Conservation (phyloP, 768 basidiomycete genomes). For the Russula earlei region DNA sequence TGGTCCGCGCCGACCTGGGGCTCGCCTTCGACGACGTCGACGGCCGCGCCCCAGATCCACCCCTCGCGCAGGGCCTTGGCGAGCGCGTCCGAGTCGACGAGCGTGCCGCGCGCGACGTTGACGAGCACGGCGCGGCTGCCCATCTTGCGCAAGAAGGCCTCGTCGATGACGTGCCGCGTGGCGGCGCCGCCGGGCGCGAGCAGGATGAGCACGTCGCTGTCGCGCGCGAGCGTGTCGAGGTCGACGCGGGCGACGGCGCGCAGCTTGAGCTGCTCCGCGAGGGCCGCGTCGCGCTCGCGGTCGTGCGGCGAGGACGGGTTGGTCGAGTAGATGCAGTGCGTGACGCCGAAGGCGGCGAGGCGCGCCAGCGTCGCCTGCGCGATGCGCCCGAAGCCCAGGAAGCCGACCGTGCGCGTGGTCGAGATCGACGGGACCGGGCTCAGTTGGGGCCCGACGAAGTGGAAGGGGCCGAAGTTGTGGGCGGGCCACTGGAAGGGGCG, state of each 20-base stretch:
- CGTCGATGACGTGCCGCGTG: conserved; percentile 68
- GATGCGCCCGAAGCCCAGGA: conserved; percentile 94
- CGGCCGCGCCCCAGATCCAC: conserved; percentile 85
- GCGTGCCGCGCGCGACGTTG: conserved; percentile 75
- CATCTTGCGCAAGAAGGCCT: conserved; percentile 70
- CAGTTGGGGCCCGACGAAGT: conserved; percentile 76
- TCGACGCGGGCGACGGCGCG: conserved; percentile 45
- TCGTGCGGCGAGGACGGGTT: conserved; percentile 44
- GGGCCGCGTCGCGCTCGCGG: conserved; percentile 30
- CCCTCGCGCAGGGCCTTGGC: conserved; percentile 65
- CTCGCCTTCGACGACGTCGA: conserved; percentile 94
- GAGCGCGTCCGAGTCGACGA: conserved; percentile 87
- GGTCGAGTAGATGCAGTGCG: conserved; percentile 57
- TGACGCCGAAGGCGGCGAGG: conserved; percentile 75
- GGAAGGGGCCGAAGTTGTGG: conserved; percentile 73
- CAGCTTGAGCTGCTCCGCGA: conserved; percentile 26
- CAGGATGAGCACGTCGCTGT: conserved; percentile 80
- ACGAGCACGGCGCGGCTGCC: conserved; percentile 76
- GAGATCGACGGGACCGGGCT: conserved; percentile 42
- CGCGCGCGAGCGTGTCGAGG: conserved; percentile 56
- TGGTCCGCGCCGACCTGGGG: conserved; percentile 67
- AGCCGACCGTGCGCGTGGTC: conserved; percentile 64
- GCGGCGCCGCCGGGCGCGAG: conserved; percentile 64
- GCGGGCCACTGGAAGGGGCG: conserved; percentile 56
- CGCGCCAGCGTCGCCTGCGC: conserved; percentile 75